Evolutionary conservation across 2,329 filamentous ascomycete species (phyloP), one percentile per base, ranked within the genome.

Genomic region (Fusarium staphyleae): DNA sequence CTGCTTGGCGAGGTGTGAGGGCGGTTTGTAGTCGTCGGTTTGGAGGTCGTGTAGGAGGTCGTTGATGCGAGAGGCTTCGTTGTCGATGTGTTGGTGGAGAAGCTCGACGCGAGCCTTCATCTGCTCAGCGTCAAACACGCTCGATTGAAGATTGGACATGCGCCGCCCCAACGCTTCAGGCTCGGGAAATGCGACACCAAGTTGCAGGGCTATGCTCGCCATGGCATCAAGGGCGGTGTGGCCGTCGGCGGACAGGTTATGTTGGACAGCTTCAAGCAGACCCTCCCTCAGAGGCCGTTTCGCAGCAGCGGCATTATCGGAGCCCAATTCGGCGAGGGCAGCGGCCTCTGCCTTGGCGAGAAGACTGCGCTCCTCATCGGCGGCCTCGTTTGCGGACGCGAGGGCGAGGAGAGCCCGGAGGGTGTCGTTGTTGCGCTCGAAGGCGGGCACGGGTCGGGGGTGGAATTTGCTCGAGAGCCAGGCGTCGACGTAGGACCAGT

Each of bases 371-470:
- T 90, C 86, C 65, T 93, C 89, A 60, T 93, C 89, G 5, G 89
- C 89, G 11, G 83, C 76, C 69, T 96, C 92, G 70, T 95, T 96
- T 34, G 86, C 78, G 10, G 86, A 79, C 15, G 89, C 89, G 7
- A 96, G 80, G 19, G 87, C 83, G 8, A 96, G 81, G 4, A 96
- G 80, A 1, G 82, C 86, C 60, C 86, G 87, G 42, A 96, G 79
- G 0, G 93, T 97, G 37, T 93, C 89, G 24, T 88, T 81, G 69
- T 95, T 97, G 66, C 91, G 87, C 75, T 98, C 93, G 72, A 96
- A 96, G 1, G 80, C 70, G 0, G 91, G 92, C 0, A 87, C 76
- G 0, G 81, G 71, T 37, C 82, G 83, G 24, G 84, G 82, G 36
- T 81, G 80, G 63, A 89, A 90, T 68, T 89, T 89, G 53, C 83